Base-by-base conservation (phyloP, 2,329 filamentous ascomycete species). In the Pestalotiopsis sp. region DNA sequence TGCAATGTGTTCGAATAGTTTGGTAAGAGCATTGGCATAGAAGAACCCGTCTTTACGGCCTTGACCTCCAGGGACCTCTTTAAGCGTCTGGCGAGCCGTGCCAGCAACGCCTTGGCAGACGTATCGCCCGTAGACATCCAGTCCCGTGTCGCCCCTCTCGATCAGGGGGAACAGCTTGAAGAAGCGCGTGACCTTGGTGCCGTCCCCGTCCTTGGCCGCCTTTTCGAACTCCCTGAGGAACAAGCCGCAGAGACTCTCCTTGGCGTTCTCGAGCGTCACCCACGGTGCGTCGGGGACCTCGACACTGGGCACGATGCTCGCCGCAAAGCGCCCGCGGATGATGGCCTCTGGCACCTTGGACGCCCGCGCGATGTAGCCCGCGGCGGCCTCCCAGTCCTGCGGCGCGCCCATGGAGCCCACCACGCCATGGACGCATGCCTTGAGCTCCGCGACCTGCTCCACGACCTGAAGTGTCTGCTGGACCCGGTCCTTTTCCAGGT, bases 121-220 rank as follows among this genome's bases (percentile, higher is more conserved):
- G 79, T 98, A 99, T 73, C 92, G 89, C 1, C 96, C 96, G 79
- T 99, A 99, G 3, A 97, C 94, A 80, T 99, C 95, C 68, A 99
- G 81, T 0, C 96, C 96, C 7, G 95, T 93, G 67, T 97, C 93
- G 2, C 94, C 91, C 70, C 95, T 89, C 14, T 93, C 95, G 77
- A 99, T 98, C 45, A 99, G 84, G 17, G 96, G 96, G 76, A 99
- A 99, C 49, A 99, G 85, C 83, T 99, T 99, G 84, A 99, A 99
- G 84, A 99, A 99, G 57, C 96, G 87, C 1, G 96, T 98, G 66
- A 99, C 94, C 78, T 93, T 94, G 27, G 93, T 88, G 3, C 94
- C 94, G 75, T 98, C 95, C n/a, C 89, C 92, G 57, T 96, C 94
- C 71, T 89, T 87, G 2, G 95, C 93, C 0, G 96, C 96, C 80